These are phyloP conservation scores for Herpetomonas samuelpessoai DNA, from an alignment of 208 protist genomes.

Conservation along the genomic window DNA sequence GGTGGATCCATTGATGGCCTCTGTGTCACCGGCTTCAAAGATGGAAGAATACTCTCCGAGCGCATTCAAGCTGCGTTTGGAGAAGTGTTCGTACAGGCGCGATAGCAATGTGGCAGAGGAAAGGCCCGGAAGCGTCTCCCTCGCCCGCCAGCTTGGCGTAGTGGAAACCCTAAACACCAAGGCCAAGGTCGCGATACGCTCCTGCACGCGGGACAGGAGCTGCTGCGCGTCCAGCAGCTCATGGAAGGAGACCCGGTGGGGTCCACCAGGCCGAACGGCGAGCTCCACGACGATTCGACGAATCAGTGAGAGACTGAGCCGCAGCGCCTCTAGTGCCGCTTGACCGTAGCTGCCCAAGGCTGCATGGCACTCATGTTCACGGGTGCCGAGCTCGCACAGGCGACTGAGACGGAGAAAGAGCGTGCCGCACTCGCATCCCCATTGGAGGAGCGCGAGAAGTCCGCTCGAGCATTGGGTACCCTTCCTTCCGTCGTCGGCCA, in stretches of 20 bases:
- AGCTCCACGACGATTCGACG: conserved; percentile 51
- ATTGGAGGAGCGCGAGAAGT: conserved; percentile 47
- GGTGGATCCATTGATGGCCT: neutral
- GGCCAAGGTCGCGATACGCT: conserved; percentile 50
- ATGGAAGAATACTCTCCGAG: conserved; percentile 19
- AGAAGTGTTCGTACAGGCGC: conserved; percentile 39
- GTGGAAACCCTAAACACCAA: conserved; percentile 43
- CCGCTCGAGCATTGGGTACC: conserved; percentile 7
- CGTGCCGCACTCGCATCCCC: conserved; percentile 69
- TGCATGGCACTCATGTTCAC: conserved; percentile 26
- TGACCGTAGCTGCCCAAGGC: conserved; percentile 75
- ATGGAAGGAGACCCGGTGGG: conserved; percentile 43
- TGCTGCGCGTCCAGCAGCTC: conserved; percentile 54
- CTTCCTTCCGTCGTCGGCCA: neutral
- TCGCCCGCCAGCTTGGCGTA: conserved; percentile 17
- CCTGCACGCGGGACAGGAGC: conserved; percentile 29
- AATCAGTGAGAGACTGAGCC: conserved; percentile 26
- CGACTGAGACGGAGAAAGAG: conserved; percentile 55
- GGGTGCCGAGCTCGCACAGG: conserved; percentile 49
- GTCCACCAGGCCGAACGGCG: conserved; percentile 35
- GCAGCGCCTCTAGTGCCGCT: conserved; percentile 59
- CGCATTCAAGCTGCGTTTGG: conserved; percentile 25
- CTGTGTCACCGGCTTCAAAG: conserved; percentile 5
- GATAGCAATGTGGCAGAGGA: conserved; percentile 69
- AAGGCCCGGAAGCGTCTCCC: conserved; percentile 18